A percentile compares a stretch with the other conserved stretches of the same genome.
Conservation (phyloP, 768 basidiomycete species). For the Asterophora parasitica region DNA sequence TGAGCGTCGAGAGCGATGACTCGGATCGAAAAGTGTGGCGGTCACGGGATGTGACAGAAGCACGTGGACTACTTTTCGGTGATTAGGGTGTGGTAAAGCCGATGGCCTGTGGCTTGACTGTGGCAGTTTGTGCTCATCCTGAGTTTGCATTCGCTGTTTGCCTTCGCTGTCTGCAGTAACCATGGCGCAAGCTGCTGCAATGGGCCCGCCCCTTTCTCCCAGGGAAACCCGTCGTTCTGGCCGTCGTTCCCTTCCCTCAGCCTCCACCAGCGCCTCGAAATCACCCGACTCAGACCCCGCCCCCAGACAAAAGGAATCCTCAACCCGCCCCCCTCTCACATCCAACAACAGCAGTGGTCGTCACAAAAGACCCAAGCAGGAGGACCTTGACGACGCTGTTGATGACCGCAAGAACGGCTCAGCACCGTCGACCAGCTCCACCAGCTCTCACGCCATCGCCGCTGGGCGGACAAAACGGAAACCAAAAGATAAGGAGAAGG, state of each 20-base stretch:
- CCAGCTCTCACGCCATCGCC: conserved; percentile 21
- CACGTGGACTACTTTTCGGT: conserved; percentile 13
- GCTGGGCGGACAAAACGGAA: conserved; percentile 54
- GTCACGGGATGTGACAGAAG: conserved; percentile 4
- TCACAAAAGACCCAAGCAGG: conserved; percentile 66
- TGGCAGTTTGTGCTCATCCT: not conserved
- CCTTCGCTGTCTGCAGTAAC: too few species aligned
- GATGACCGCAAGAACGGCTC: conserved; percentile 49
- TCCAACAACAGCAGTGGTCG: conserved; percentile 35
- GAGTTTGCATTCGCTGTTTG: not conserved
- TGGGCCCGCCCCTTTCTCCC: conserved; percentile 77
- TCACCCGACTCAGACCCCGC: conserved; percentile 67
- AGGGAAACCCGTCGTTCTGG: conserved; percentile 76
- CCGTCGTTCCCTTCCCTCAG: conserved; percentile 63
- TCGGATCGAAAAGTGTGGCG: not conserved
- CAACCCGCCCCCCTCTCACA: conserved; percentile 36
- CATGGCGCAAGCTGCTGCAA: conserved; percentile 64
- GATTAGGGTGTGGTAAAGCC: conserved; percentile 9
- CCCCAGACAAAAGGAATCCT: conserved; percentile 45
- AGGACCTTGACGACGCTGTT: conserved; percentile 62
- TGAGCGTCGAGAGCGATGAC: too few species aligned
- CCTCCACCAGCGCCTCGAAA: conserved; percentile 64
- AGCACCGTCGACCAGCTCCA: conserved; percentile 28
- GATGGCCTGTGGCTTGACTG: conserved; percentile 5
- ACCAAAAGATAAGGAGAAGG: conserved; percentile 62